phyloP scores from a whole-genome alignment of 2,329 filamentous ascomycete genomes.

The Aspergillus ibericus region DNA sequence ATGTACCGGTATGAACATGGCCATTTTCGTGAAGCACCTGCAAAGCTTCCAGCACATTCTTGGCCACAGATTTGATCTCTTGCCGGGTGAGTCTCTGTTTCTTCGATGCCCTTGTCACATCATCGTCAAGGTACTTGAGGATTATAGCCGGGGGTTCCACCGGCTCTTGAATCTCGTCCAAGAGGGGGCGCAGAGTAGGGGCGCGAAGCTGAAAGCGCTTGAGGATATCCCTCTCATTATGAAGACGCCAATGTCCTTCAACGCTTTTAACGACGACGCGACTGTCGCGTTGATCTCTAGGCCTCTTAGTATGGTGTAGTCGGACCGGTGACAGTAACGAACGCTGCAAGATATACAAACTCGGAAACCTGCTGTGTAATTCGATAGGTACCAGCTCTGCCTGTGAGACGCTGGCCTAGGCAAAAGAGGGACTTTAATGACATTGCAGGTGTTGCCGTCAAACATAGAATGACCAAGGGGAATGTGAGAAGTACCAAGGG shows the following conservation, averaged over 20 bases:
- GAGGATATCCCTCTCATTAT: conserved; percentile 18
- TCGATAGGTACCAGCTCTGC: not conserved
- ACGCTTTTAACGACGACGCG: not conserved
- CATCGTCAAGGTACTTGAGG: not conserved
- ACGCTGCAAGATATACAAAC: not conserved
- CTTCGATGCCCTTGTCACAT: not conserved
- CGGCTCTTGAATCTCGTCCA: conserved; percentile 20
- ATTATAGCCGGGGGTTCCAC: not conserved
- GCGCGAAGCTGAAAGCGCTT: conserved; percentile 12
- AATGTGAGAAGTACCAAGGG: too few species aligned
- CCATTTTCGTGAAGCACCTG: conserved; percentile 10
- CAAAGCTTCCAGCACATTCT: conserved; percentile 15
- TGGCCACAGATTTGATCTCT: conserved; percentile 18
- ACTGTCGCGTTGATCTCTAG: not conserved
- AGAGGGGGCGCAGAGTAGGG: conserved; percentile 12
- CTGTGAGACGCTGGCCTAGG: not conserved
- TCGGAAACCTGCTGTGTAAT: not conserved
- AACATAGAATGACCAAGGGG: too few species aligned
- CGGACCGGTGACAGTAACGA: not conserved
- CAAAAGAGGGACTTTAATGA: not conserved
- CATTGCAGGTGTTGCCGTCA: not conserved
- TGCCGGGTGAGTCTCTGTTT: not conserved
- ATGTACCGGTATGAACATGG: conserved; percentile 16
- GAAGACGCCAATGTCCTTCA: conserved; percentile 11
- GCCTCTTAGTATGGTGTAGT: not conserved